Base-by-base conservation (phyloP, 2,329 filamentous ascomycete species). In the Stagonosporopsis chrysanthemi region DNA sequence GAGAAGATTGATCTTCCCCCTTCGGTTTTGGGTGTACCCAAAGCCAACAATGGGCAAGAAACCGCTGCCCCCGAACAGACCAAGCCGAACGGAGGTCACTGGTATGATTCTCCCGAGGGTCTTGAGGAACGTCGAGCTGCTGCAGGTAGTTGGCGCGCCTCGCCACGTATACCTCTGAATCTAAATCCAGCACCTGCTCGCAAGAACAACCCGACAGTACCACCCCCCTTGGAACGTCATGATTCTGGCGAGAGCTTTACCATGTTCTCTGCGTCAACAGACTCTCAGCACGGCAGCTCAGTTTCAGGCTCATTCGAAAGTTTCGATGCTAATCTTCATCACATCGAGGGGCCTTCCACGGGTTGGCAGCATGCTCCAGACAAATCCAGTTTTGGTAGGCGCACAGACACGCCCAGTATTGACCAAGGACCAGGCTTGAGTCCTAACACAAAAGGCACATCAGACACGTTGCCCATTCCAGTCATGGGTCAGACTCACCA, bases 251-350 rank as follows among this genome's bases (percentile, higher is more conserved):
- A 88, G 60, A 88, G 85, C 69, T 87, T 88, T 63, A 78, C 81
- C 22, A 87, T 88, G 82, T 86, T 88, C 61, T 86, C 84, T 36
- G 83, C 83, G n/a, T 86, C 85, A 9, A 83, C 83, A 1, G 83
- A 84, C 59, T 88, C 85, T 6, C 79, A 83, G 49, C 79, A 75
- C 49, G 79, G 78, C 6, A 79, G 80, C 51, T 87, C 84, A 4
- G 75, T 83, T 31, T 81, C 80, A 19, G 81, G 79, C 26, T 86
- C 84, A 0, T 81, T 83, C 38, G 78, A 71, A 6, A 78, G 76
- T 60, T 67, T 63, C 43, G 67, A 68, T 28, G 75, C 72, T 28
- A 49, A 62, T 31, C 68, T 57, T 17, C 43, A 23, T 11, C 63
- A 58, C 33, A 67, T 69, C 58, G 68, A 70, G 33, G 68, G 67